Base-by-base conservation (phyloP, 345 rosid species). In the Aegle marmelos region DNA sequence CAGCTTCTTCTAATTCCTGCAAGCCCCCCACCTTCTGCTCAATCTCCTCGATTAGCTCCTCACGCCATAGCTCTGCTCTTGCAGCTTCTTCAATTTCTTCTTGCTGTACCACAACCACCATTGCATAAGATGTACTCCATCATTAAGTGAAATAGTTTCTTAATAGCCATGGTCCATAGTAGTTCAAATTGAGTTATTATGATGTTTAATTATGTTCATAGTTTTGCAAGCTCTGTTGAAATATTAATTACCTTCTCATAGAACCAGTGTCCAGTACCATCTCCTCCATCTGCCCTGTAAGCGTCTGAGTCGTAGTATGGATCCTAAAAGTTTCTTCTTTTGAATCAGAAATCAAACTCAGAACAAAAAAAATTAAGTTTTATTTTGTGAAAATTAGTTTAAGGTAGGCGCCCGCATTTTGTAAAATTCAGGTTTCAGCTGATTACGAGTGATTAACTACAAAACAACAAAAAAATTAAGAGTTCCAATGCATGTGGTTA, bases 31-130 rank as follows among this genome's bases (percentile, higher is more conserved):
- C 98, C 73, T 91, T 93, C 85, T 93, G 91, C 81, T 95, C 98
- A 31, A 93, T 95, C 86, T 95, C 99, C 86, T 95, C 98, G 0
- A 93, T 93, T 82, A 95, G 87, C 79, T 95, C 98, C 87, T 95
- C 99, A 0, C 96, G 94, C 93, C 97, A 92, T 28, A 95, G 70
- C 89, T 87, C 97, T 66, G 94, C 97, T 80, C 99, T 89, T 28
- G 97, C 92, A n/a, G 85, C 74, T 82, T 93, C 97, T 79, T 95
- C 98, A 22, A 90, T 91, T 72, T 93, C 94, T 73, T 90, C 98
- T 92, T 93, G 98, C 97, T 92, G 90, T 21, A 63, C 3, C 19
- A 60, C 30, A 31, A 60, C 28, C 61, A 45, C 17, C 50, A 45
- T 45, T 45, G 16, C 16, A 22, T 7, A 57, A 57, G 27, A 8